These are phyloP conservation scores for Coniochaeta hoffmannii DNA, from an alignment of 2,329 filamentous ascomycete species.

Conservation along the genomic window DNA sequence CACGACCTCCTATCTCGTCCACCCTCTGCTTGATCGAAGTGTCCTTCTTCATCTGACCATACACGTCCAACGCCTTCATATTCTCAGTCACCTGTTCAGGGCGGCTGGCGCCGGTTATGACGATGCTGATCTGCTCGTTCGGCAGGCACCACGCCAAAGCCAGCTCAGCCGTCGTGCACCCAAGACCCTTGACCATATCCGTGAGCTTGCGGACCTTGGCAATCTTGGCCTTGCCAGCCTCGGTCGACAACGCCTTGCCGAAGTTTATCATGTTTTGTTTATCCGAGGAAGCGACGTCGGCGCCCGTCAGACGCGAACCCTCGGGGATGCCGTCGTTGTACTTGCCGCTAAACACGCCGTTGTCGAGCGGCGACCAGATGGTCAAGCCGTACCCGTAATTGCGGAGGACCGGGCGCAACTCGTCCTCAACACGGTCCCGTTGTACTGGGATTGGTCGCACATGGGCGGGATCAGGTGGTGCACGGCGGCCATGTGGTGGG, in stretches of 20 bases:
- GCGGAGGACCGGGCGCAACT: constrained; percentile 49
- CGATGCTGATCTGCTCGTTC: constrained; percentile 54
- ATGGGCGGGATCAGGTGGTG: constrained; percentile 48
- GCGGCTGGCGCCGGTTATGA: constrained; percentile 54
- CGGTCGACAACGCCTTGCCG: constrained; percentile 44
- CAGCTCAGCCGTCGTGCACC: constrained; percentile 46
- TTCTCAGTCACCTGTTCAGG: constrained; percentile 55
- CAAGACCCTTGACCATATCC: constrained; percentile 58
- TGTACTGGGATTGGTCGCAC: constrained; percentile 45
- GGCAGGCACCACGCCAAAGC: constrained; percentile 58
- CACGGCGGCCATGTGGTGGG: constrained; percentile 42
- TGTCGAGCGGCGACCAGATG: constrained; percentile 44
- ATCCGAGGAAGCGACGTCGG: constrained; percentile 43
- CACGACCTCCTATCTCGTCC: no score
- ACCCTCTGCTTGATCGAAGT: no score
- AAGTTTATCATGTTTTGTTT: constrained; percentile 48
- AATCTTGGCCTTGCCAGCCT: constrained; percentile 43
- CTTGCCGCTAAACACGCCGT: constrained; percentile 53
- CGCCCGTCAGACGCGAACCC: constrained; percentile 46
- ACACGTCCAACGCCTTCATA: constrained; percentile 37
- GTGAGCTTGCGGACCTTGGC: constrained; percentile 50
- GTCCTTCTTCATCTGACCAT: no score
- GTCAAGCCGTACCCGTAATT: constrained; percentile 48
- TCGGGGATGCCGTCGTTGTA: constrained; percentile 43
- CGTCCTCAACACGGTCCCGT: constrained; percentile 50